Base-by-base conservation (phyloP, 306 rosid genomes). In the Malus orientalis region DNA sequence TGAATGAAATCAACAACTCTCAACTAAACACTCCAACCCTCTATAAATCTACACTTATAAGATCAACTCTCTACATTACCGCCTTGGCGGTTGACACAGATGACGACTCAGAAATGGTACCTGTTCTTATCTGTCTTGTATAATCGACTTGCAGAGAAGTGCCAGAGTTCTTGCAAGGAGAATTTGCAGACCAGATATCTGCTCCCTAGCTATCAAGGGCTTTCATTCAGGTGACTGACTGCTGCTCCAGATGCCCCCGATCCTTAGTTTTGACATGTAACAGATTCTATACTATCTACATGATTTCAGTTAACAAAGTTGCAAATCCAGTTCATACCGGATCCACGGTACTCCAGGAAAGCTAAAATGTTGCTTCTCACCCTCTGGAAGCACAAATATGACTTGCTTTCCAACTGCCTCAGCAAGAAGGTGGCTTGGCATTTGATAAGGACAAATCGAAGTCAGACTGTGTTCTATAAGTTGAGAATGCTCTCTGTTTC, bases 1-100 rank as follows among this genome's bases (percentile, higher is more conserved):
- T 76, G 67, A 84, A 80, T 81, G 73, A 64, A 80, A 81, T 84
- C 88, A 83, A 85, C 57, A 91, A 87, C 89, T 83, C 86, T 86
- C 81, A 54, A 79, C 79, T 82, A 73, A 77, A 65, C 83, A 81
- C 78, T 77, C 78, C 84, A 83, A 81, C 45, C 79, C 81, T 76
- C 88, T 86, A 86, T 85, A 76, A 42, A 76, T 80, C 81, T 76
- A 84, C 72, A 74, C 30, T 62, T 29, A 45, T 51, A 74, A 62
- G 47, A 67, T 44, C 78, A 74, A 30, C 61, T 7, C 70, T 6
- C 62, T 25, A 51, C 51, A 49, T 70, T 69, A 59, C 36, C n/a
- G 23, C 75, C 74, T 66, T 55, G 19, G 23, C 33, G 42, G 54
- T 67, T 55, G 62, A 67, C 76, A 40, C 58, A 53, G 79, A 82